Conservation (phyloP, 306 rosid species). For the Vachellia collinsii region DNA sequence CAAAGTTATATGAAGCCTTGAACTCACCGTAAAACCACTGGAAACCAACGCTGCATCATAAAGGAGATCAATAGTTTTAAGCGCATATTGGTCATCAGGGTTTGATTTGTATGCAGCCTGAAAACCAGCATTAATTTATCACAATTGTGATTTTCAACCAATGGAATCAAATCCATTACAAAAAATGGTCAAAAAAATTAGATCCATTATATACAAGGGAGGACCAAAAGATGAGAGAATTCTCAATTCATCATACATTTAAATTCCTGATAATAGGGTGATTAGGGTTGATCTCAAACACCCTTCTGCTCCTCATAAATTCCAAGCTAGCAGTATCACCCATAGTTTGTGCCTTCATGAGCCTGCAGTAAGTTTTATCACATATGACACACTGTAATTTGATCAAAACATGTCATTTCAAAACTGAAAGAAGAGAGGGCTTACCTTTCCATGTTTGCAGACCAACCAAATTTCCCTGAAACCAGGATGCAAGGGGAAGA, state of each 20-base stretch:
- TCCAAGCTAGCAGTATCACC: conserved; percentile 93
- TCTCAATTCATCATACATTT: conserved; percentile 59
- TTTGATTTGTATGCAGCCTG: conserved; percentile 80
- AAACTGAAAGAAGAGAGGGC: conserved; percentile 23
- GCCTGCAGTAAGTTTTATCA: conserved; percentile 51
- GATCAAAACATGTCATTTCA: conserved; percentile 11
- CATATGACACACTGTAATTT: background rate
- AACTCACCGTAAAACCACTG: conserved; percentile 86
- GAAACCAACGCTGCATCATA: conserved; percentile 96
- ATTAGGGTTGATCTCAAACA: conserved; percentile 91
- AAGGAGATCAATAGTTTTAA: conserved; percentile 88
- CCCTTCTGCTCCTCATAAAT: conserved; percentile 97
- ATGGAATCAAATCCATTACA: background rate
- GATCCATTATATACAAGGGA: background rate
- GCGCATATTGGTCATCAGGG: conserved; percentile 83
- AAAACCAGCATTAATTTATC: conserved; percentile 27
- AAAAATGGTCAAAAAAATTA: background rate
- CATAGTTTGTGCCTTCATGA: conserved; percentile 88
- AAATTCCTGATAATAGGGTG: conserved; percentile 82
- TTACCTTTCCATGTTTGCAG: conserved; percentile 98
- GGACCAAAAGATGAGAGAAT: background rate
- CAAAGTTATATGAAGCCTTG: background rate
- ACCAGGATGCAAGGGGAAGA: conserved; percentile 96
- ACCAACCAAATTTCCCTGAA: conserved; percentile 98
- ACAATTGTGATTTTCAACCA: conserved; percentile 3